Evolutionary conservation across 495 filamentous ascomycete genomes (phyloP), one percentile per base, ranked within the genome.

Genomic region (Zalerion maritima): DNA sequence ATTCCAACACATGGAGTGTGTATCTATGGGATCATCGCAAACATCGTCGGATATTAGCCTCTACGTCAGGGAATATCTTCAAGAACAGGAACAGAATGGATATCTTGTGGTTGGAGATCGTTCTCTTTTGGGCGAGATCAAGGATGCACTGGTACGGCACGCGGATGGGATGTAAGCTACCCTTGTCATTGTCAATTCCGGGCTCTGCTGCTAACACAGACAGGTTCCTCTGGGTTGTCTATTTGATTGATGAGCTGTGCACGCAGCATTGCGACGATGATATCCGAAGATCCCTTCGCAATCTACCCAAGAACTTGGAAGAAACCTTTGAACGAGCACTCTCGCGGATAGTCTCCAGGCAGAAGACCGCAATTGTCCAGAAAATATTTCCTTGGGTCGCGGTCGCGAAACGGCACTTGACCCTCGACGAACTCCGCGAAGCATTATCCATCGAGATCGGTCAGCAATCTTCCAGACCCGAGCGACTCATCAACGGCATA

Each of bases 151-250:
- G 14, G 31, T 32, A 12, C 15, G 24, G 14, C 20, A 31, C 28
- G 37, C 37, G 14, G 14, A 40, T 14, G 37, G 37, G 18, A 40
- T 40, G 37, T n/a, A n/a, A n/a, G n/a, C n/a, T n/a, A n/a, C n/a
- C n/a, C n/a, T n/a, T 38, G 11, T 28, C 24, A 24, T 13, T 29
- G 21, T 28, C 24, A 28, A 24, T 4, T 18, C 16, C 18, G 14
- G 24, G 31, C 21, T 10, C 13, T 1, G 28, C 29, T 26, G 24
- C 26, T 48, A 43, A 46, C n/a, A n/a, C n/a, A n/a, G n/a, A n/a
- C n/a, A n/a, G n/a, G n/a, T 55, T 55, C 32, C 47, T 55, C 13
- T 55, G 48, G 51, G 41, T 38, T 13, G 28, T 38, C 26, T 42
- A 49, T 22, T 40, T 40, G 26, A 42, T 55, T 18, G 26, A 43